Evolutionary conservation across 768 basidiomycete species (phyloP), one percentile per base, ranked within the genome.

Genomic region (Cystobasidium ongulense): DNA sequence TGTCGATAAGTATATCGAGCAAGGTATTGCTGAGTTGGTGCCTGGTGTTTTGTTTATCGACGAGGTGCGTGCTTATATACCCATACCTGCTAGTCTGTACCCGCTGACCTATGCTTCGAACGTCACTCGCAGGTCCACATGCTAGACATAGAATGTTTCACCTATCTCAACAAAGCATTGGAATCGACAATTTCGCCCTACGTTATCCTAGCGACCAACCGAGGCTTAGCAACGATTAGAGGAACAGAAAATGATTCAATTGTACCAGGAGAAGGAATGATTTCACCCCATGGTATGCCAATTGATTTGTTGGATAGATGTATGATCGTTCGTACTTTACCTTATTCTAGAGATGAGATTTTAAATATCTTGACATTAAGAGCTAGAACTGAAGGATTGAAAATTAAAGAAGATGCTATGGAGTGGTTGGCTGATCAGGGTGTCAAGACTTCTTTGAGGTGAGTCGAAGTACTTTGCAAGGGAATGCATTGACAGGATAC

Each of bases 121-220:
- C n/a, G n/a, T n/a, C n/a, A n/a, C n/a, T n/a, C n/a, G n/a, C 78
- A 96, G 93, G 95, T 98, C 27, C 96, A 99, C 83, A 98, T 98
- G 95, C 88, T 99, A 74, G 96, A 99, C 81, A 94, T 98, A 78
- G 96, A 99, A 81, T 97, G 94, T 81, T 99, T 98, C 84, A 97
- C 96, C 3, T 99, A 95, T 82, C 86, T 99, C 41, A 98, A 98
- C 81, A 89, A 92, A 13, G 86, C 97, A 10, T 86, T 99, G 57
- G 96, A 98, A 82, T 93, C 92, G 0, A 88, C 91, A 1, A 92
- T 99, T 88, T 93, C 96, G 1, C 96, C 96, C 0, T 96, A 96
- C 2, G 95, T 99, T 31, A 90, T 99, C 77, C 85, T 98, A 75
- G 96, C 96, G 1, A 96, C 95, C 29, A 99, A 99, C 80, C 87